These are phyloP conservation scores for Hippophae tibetana DNA, from an alignment of 306 rosid species.

Conservation along the genomic window DNA sequence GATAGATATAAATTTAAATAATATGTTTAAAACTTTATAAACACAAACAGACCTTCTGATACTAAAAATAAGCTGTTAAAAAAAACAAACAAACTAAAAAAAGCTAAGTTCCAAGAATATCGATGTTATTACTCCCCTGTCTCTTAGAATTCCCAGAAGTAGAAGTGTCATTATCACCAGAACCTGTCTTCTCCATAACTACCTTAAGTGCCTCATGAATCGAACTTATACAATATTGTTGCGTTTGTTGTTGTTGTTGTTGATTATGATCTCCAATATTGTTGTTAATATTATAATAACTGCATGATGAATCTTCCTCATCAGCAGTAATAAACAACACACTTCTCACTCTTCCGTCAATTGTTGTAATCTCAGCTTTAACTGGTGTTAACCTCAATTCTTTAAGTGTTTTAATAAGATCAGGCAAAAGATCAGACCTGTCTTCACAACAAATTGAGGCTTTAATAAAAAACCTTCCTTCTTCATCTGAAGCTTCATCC, in stretches of 20 bases:
- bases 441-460: conserved; percentile 89
- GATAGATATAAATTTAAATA: no score
- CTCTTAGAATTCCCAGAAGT: conserved; percentile 62
- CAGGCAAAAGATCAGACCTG: conserved; percentile 69
- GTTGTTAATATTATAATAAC: no score
- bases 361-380: conserved; percentile 74
- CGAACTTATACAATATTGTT: conserved; percentile 51
- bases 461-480: conserved; percentile 62
- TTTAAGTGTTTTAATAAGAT: conserved; percentile 65
- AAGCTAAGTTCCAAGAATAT: conserved; percentile 52
- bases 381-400: conserved; percentile 51
- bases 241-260: conserved; percentile 20
- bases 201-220: conserved; percentile 78
- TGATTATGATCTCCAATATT: conserved; percentile 7
- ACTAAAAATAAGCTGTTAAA: no score
- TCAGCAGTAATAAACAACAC: conserved; percentile 65
- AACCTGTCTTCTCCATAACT: conserved; percentile 59
- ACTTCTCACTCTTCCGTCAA: conserved; percentile 73
- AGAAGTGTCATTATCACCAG: conserved; percentile 32
- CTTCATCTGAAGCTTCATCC: conserved; percentile 59
- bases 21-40: no score
- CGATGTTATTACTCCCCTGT: conserved; percentile 58
- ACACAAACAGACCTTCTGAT: no score
- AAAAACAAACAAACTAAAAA: no score
- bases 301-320: conserved; percentile 39